phyloP scores from a whole-genome alignment of 2,329 filamentous ascomycete genomes.

The Aspergillus oerlinghausenensis region DNA sequence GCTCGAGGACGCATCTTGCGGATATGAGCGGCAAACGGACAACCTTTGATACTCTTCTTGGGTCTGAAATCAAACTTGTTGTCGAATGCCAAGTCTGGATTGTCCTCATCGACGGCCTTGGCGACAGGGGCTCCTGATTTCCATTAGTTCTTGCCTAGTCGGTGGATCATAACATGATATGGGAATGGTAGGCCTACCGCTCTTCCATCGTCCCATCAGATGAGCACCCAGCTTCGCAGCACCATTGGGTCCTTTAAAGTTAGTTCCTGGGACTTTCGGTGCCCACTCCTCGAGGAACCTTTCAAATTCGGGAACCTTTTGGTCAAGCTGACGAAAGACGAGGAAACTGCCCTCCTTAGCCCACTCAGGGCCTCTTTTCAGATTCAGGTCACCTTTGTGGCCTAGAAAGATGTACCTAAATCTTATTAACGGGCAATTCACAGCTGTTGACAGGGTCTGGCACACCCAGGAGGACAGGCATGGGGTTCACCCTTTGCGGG shows the following conservation, averaged over 20 bases:
- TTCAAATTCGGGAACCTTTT: constrained; percentile 44
- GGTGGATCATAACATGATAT: neutral
- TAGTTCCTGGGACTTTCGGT: constrained; percentile 6
- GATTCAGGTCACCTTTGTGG: constrained; percentile 28
- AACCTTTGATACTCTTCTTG: constrained; percentile 28
- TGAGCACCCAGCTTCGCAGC: constrained; percentile 37
- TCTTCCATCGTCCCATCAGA: constrained; percentile 44
- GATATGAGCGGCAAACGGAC: constrained; percentile 45
- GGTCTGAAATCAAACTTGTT: constrained; percentile 38
- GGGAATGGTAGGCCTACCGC: constrained; percentile 16
- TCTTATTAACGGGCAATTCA: neutral
- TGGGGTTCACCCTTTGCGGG: constrained; percentile 27
- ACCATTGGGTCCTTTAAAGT: constrained; percentile 15
- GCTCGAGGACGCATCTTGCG: constrained; percentile 46
- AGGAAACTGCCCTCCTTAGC: constrained; percentile 43
- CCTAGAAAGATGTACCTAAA: constrained; percentile 28
- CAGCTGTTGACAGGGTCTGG: neutral
- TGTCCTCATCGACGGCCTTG: constrained; percentile 25
- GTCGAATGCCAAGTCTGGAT: constrained; percentile 29
- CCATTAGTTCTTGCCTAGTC: neutral
- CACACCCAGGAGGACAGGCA: constrained; percentile 26
- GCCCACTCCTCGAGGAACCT: constrained; percentile 33
- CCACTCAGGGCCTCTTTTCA: constrained; percentile 31
- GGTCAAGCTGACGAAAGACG: constrained; percentile 41
- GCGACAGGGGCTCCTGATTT: constrained; percentile 31